A percentile compares a stretch with the other conserved stretches of the same genome.
Evolutionary conservation across 768 basidiomycete genomes (phyloP).

Genomic region (Termitomyces sp.): DNA sequence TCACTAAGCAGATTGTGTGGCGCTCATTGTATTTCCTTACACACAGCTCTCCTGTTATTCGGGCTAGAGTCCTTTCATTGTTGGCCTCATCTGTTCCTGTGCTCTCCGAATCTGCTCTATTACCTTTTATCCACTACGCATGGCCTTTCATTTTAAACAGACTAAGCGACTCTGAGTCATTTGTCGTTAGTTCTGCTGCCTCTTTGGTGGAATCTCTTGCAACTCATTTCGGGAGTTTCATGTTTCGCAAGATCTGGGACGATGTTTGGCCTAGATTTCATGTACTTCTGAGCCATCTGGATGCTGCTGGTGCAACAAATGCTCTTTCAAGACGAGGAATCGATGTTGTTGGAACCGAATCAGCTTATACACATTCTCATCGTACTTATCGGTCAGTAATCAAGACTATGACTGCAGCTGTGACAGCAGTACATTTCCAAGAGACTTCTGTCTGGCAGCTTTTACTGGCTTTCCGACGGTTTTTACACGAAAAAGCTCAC

Average conservation of each 20-base stretch:
- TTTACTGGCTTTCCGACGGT: conserved; percentile 69
- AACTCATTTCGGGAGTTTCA: conserved; percentile 74
- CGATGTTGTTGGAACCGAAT: conserved; percentile 56
- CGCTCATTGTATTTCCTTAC: conserved; percentile 90
- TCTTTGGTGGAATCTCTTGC: conserved; percentile 71
- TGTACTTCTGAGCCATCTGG: conserved; percentile 54
- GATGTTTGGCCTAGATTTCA: conserved; percentile 90
- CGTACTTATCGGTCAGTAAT: conserved; percentile 76
- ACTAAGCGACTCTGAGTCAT: conserved; percentile 67
- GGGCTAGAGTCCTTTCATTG: conserved; percentile 76
- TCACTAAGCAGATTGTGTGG: conserved; percentile 83
- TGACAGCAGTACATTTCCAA: conserved; percentile 63
- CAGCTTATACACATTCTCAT: conserved; percentile 79
- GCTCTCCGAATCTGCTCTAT: conserved; percentile 65
- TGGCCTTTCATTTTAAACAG: conserved; percentile 96
- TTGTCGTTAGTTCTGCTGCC: conserved; percentile 77
- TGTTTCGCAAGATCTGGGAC: conserved; percentile 83
- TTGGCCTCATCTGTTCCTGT: conserved; percentile 74
- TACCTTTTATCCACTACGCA: conserved; percentile 82
- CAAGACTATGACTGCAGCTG: conserved; percentile 66
- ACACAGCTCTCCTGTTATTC: conserved; percentile 82
- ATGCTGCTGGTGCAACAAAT: conserved; percentile 58
- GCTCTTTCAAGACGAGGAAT: conserved; percentile 60
- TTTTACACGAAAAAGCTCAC: conserved; percentile 64
- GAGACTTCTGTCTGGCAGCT: conserved; percentile 82